Evolutionary conservation across 2,329 filamentous ascomycete species (phyloP), one percentile per base, ranked within the genome.

Genomic region (Zasmidium citrigriseum): DNA sequence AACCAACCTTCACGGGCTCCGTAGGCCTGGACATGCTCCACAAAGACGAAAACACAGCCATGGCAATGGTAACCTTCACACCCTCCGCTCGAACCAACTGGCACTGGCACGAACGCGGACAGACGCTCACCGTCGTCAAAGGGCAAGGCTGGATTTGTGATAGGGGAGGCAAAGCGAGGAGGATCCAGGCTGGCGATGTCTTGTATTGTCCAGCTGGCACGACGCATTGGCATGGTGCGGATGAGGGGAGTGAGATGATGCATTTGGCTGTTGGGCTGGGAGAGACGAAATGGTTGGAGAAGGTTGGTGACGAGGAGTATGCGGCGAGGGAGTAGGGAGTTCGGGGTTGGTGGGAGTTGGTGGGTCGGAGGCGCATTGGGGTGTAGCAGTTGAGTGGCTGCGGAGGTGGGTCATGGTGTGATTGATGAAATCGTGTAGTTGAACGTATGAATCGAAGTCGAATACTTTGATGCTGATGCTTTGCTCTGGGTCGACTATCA

Each of bases 151-250:
- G 77, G 70, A 68, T 79, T 24, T 79, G 77, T 60, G 75, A 77
- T 29, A 72, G 71, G 38, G 77, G 76, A 2, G 69, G 69, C 14
- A 65, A 67, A 47, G 73, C 75, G 3, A 61, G 66, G 50, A 59
- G 69, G 7, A 63, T 79, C 50, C 67, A 69, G 47, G 71, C 70
- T 1, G 77, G 77, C 0, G 77, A 79, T 64, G 66, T 76, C 1
- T 67, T 78, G 20, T 76, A 73, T 70, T 67, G 68, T 20, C 71
- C 73, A 11, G 63, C 75, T 1, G 75, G 75, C 2, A 77, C 75
- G 27, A 73, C 68, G 27, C 77, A 79, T 59, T 79, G 77, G 77
- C 77, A 79, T 62, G 76, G 76, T 4, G 76, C 75, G 3, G 76
- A 75, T 27, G 72, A 74, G 14, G 68, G 64, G 5, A 76, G 70